phyloP scores from a whole-genome alignment of 2,329 filamentous ascomycete species.

The Clonostachys byssicola region DNA sequence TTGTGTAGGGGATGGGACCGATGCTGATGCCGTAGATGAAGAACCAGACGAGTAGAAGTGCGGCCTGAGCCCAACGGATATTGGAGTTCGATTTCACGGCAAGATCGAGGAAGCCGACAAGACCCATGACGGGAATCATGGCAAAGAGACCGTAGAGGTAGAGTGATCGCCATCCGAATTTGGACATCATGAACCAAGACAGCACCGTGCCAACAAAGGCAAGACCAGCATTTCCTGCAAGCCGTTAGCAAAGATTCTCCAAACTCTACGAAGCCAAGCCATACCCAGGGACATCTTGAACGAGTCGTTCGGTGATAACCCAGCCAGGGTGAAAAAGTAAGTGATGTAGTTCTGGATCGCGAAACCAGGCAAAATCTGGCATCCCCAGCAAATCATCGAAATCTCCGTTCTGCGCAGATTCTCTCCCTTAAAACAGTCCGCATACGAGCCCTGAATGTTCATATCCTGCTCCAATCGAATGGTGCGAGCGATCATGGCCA shows the following conservation, averaged over 20 bases:
- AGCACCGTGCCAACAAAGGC: slow-evolving; percentile 35
- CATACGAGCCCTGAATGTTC: slow-evolving; percentile 32
- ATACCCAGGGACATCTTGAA: slow-evolving; percentile 29
- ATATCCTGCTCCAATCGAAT: slow-evolving; percentile 38
- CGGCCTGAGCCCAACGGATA: slow-evolving; percentile 20
- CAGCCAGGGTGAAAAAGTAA: slow-evolving; percentile 30
- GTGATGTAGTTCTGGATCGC: slow-evolving; percentile 30
- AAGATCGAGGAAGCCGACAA: slow-evolving; percentile 80
- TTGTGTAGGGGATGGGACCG: slow-evolving; percentile 37
- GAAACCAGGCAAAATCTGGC: slow-evolving; percentile 31
- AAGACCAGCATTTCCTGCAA: slow-evolving; percentile 22
- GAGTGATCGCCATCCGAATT: slow-evolving; percentile 37
- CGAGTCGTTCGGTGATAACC: slow-evolving; percentile 17
- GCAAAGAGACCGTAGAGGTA: slow-evolving; percentile 33
- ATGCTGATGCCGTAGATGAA: slow-evolving; percentile 39
- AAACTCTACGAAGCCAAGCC: not conserved
- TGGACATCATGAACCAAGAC: slow-evolving; percentile 32
- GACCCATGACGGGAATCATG: slow-evolving; percentile 63
- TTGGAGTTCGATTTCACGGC: slow-evolving; percentile 51
- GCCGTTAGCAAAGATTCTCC: too few species aligned
- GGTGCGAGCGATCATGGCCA: slow-evolving; percentile 46
- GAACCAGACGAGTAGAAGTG: slow-evolving; percentile 24
- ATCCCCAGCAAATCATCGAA: slow-evolving; percentile 34
- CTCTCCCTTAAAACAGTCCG: slow-evolving; percentile 40
- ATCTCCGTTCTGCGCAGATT: slow-evolving; percentile 41